phyloP scores from a whole-genome alignment of 116 monocot species.

The Iris pallida region DNA sequence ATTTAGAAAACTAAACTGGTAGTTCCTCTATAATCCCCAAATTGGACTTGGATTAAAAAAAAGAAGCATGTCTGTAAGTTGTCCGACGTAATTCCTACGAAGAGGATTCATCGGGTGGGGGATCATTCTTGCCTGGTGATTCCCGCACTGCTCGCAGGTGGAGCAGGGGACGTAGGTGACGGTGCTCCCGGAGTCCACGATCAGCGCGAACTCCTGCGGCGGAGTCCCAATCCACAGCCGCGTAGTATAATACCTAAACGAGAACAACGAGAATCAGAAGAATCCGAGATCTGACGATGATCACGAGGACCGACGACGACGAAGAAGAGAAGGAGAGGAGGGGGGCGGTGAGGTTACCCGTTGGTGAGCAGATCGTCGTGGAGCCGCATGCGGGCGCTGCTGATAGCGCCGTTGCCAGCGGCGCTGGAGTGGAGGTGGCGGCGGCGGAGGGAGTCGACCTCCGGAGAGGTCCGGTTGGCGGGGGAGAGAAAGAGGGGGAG shows the following conservation, averaged over 20 bases:
- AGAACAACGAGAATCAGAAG: not conserved
- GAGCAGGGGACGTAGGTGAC: slow-evolving; percentile 94
- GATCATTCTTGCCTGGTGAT: slow-evolving; percentile 60
- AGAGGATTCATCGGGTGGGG: no score
- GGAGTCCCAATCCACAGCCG: slow-evolving; percentile 84
- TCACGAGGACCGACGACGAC: not conserved
- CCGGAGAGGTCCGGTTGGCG: slow-evolving; percentile 18
- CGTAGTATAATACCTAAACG: slow-evolving; percentile 79
- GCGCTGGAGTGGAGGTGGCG: slow-evolving; percentile 20
- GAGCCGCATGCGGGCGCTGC: slow-evolving; percentile 74
- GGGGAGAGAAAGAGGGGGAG: slow-evolving; percentile 59
- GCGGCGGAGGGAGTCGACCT: slow-evolving; percentile 10
- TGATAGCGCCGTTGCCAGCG: not conserved
- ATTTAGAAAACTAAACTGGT: no score
- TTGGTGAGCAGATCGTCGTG: slow-evolving; percentile 95
- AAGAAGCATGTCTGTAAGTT: not conserved
- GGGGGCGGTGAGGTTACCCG: slow-evolving; percentile 39
- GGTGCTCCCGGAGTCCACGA: slow-evolving; percentile 94
- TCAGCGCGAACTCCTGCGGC: slow-evolving; percentile 78
- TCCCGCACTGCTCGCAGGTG: slow-evolving; percentile 83
- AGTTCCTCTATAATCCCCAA: no score
- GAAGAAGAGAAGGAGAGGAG: not conserved
- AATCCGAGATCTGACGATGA: not conserved
- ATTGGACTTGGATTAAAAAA: no score
- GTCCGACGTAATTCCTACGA: no score